Evolutionary conservation across 805 yeast genomes (phyloP), one percentile per base, ranked within the genome.

Genomic region (Saturnispora sanitii): DNA sequence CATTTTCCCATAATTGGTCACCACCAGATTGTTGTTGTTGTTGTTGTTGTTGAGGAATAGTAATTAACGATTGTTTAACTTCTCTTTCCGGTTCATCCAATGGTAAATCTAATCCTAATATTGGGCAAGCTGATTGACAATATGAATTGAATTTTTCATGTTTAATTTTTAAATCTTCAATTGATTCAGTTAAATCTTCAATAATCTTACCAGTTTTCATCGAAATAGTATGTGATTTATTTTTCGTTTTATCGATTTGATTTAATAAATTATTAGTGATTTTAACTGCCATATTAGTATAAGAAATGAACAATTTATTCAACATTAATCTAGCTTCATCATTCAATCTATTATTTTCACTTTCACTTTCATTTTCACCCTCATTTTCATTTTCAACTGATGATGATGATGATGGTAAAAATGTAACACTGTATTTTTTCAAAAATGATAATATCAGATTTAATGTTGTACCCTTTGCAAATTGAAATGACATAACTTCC

Each of bases 181-280:
- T 45, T 34, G 41, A 42, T 3, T 15, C 37, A 20, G 48, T 51
- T 12, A 57, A 40, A 3, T 42, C 45, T 15, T 73, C 77, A 15
- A 68, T 55, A 1, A 73, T 52, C 46, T 70, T 73, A 19, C 95
- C 94, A 1, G 82, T 75, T 49, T 82, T 69, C 41, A 82, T 73
- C 40, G 81, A 75, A 2, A 77, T 72, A 41, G 70, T 71, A 34
- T 68, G 66, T 41, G 70, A 73, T 39, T 63, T 65, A 17, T 58
- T 57, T 17, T 59, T 58, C 11, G 67, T 53, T 17, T 58, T 61
- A 9, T 53, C 45, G 0, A 70, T 52, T n/a, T 56, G 55, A n/a
- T 55, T 50, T 37, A 66, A 62, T n/a, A 67, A 48, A 1, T 54
- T 55, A 3, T 54, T 54, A 1, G 75, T 55, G 21, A 58, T 55